phyloP scores from a whole-genome alignment of 129 eudicot genomes.

The Lactuca saligna region DNA sequence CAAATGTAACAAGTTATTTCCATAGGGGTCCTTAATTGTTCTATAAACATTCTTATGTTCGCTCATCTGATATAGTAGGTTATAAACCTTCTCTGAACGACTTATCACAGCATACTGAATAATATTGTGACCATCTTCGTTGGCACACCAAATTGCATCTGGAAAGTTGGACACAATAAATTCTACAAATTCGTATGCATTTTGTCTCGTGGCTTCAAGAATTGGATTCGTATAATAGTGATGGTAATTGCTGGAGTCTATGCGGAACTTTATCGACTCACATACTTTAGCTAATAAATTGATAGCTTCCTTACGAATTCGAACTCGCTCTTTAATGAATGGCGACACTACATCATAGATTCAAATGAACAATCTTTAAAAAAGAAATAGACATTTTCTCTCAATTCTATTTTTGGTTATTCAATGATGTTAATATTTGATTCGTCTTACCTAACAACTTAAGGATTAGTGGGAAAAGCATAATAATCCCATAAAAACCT shows the following conservation, averaged over 20 bases:
- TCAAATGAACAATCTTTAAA: too few relatives aligned
- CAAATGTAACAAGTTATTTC: constrained; percentile 11
- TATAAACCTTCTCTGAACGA: background rate
- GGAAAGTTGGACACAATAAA: background rate
- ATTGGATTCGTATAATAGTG: background rate
- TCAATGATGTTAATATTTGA: too few relatives aligned
- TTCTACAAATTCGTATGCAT: background rate
- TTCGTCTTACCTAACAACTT: too few relatives aligned
- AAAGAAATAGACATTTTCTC: too few relatives aligned
- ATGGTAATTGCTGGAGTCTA: background rate
- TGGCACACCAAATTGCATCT: background rate
- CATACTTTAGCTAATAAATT: background rate
- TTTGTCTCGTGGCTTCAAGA: too few relatives aligned
- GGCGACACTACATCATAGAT: background rate
- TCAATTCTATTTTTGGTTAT: too few relatives aligned
- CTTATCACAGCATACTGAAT: background rate
- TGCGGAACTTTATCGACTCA: too few relatives aligned
- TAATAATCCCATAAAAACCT: too few relatives aligned
- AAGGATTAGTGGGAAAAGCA: too few relatives aligned
- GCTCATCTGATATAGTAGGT: background rate
- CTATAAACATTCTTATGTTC: background rate
- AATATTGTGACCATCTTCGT: constrained; percentile 8
- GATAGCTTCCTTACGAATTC: background rate
- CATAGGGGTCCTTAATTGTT: background rate
- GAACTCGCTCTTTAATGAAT: background rate